These are phyloP conservation scores for Tylopilus balloui DNA, from an alignment of 768 basidiomycete species.

Conservation along the genomic window DNA sequence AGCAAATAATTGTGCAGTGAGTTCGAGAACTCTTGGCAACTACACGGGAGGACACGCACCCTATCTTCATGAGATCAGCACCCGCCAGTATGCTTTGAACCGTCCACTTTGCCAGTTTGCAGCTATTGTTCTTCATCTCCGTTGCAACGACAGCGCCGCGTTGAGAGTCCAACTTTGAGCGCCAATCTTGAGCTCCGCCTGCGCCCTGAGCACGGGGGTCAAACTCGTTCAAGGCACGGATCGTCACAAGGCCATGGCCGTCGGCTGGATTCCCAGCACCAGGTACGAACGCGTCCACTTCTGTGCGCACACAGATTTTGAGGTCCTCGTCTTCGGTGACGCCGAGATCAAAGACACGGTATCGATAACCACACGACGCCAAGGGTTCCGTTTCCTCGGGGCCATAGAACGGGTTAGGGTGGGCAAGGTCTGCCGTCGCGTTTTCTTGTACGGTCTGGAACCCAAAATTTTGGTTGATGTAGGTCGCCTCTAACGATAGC, in stretches of 20 bases:
- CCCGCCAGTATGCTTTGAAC: slow-evolving; percentile 94
- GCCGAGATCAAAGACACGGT: slow-evolving; percentile 90
- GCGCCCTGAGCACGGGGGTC: slow-evolving; percentile 86
- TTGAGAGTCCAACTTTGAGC: slow-evolving; percentile 93
- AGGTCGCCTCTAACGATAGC: slow-evolving; percentile 94
- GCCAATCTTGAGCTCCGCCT: slow-evolving; percentile 98
- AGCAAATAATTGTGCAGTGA: slow-evolving; percentile 13
- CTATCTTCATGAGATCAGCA: slow-evolving; percentile 95
- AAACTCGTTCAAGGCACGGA: slow-evolving; percentile 96
- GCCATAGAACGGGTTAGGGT: slow-evolving; percentile 94
- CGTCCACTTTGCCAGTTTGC: slow-evolving; percentile 96
- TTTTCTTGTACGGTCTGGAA: slow-evolving; percentile 90
- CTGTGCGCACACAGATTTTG: slow-evolving; percentile 89
- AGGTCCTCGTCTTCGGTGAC: slow-evolving; percentile 89
- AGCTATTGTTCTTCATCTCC: slow-evolving; percentile 99
- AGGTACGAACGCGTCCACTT: slow-evolving; percentile 85
- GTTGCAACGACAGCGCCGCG: slow-evolving; percentile 97
- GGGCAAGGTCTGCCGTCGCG: slow-evolving; percentile 65
- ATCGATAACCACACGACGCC: slow-evolving; percentile 94
- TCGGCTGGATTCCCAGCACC: slow-evolving; percentile 57
- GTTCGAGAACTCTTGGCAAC: not conserved
- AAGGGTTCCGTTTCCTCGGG: slow-evolving; percentile 93
- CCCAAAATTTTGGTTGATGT: slow-evolving; percentile 97
- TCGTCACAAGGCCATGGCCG: slow-evolving; percentile 79
- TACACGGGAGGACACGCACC: slow-evolving; percentile 48